Conservation (phyloP, 2,329 filamentous ascomycete genomes). For the Ophiostoma australiae region DNA sequence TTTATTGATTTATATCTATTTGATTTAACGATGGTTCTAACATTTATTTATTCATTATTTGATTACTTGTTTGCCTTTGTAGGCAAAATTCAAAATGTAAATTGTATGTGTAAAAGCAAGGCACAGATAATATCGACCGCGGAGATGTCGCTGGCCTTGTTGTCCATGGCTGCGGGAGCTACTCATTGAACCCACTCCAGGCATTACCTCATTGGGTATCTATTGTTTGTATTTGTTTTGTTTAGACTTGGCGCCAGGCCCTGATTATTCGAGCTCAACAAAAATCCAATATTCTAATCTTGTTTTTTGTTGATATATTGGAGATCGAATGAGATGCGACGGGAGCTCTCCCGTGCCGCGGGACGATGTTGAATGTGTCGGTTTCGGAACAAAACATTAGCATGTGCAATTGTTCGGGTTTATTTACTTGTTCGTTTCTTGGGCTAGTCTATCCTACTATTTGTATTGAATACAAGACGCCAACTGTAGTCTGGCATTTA, state of each 20-base stretch:
- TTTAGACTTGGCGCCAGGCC: background rate
- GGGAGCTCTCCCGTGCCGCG: background rate
- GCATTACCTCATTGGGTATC: background rate
- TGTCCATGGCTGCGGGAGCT: background rate
- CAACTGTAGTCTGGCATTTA: background rate
- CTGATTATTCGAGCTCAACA: background rate
- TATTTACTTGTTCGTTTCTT: background rate
- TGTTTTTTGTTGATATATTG: background rate
- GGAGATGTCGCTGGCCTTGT: slow-evolving; percentile 3
- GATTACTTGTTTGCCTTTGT: background rate
- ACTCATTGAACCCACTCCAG: background rate
- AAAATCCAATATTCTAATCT: background rate
- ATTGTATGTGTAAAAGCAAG: background rate
- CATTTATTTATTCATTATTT: no score
- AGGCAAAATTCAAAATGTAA: background rate
- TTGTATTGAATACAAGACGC: background rate
- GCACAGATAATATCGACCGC: background rate
- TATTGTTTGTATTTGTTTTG: slow-evolving; percentile 1
- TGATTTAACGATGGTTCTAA: no score
- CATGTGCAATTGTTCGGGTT: background rate
- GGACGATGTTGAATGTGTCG: background rate
- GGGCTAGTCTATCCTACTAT: background rate
- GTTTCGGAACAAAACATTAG: background rate
- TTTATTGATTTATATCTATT: no score
- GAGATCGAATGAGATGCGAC: background rate